phyloP scores from a whole-genome alignment of 768 basidiomycete genomes.

The Tricholoma bakamatsutake region DNA sequence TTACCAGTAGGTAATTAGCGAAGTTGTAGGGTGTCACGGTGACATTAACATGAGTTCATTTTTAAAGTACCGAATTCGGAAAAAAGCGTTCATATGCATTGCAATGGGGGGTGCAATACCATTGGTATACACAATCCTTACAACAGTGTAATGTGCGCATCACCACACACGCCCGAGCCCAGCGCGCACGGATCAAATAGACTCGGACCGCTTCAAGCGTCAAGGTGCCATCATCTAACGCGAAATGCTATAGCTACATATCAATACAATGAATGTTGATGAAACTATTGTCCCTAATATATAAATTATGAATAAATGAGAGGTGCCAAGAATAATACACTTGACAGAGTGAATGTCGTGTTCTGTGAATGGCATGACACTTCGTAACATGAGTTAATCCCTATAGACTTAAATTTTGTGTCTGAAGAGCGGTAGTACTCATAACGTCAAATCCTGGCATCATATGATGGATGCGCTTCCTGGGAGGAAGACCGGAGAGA shows the following conservation, averaged over 20 bases:
- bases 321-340: not conserved
- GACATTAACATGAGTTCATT: too few species aligned
- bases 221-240: not conserved
- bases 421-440: conserved; percentile 47
- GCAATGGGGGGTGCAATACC: too few species aligned
- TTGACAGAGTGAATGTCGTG: not conserved
- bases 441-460: conserved; percentile 53
- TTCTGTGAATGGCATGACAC: not conserved
- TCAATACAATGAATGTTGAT: not conserved
- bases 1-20: too few species aligned
- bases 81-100: too few species aligned
- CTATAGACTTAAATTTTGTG: conserved; percentile 50
- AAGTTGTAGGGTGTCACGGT: too few species aligned
- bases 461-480: conserved; percentile 65
- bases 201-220: too few species aligned
- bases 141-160: too few species aligned
- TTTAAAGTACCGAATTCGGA: too few species aligned
- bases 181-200: too few species aligned
- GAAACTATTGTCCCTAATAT: not conserved
- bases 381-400: conserved; percentile 20
- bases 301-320: not conserved
- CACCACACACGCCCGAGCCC: too few species aligned
- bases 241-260: not conserved
- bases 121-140: too few species aligned
- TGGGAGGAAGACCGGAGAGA: conserved; percentile 46